Conservation (phyloP, 805 yeast genomes). For the Spathaspora arborariae region DNA sequence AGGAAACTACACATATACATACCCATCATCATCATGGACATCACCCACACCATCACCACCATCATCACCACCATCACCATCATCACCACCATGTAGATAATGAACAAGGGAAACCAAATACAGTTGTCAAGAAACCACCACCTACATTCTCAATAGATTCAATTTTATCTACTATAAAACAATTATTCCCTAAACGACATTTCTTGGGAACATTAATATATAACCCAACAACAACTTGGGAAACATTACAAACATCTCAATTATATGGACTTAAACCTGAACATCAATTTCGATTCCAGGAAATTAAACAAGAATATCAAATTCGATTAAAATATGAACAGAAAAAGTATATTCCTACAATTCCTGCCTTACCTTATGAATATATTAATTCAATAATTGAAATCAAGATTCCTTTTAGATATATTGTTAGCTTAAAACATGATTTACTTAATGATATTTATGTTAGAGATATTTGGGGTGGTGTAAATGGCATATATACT, state of each 20-base stretch:
- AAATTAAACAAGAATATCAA: slow-evolving; percentile 24
- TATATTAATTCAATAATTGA: slow-evolving; percentile 45
- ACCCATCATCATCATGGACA: slow-evolving; percentile 11
- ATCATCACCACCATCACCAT: slow-evolving; percentile 17
- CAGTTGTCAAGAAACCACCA: slow-evolving; percentile 2
- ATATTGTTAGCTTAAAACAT: slow-evolving; percentile 34
- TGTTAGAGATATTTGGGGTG: slow-evolving; percentile 73
- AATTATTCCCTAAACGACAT: slow-evolving; percentile 27
- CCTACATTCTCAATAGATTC: slow-evolving; percentile 14
- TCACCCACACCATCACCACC: slow-evolving; percentile 12
- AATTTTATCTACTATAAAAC: slow-evolving; percentile 18
- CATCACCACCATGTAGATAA: slow-evolving; percentile 4
- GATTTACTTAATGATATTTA: slow-evolving; percentile 35
- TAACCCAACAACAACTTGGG: slow-evolving; percentile 50
- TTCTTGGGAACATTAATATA: slow-evolving; percentile 57
- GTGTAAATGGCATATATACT: slow-evolving; percentile 73
- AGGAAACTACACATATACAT: slow-evolving; percentile 5
- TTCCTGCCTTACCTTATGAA: slow-evolving; percentile 35
- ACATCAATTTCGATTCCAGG: slow-evolving; percentile 25
- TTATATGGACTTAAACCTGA: slow-evolving; percentile 30
- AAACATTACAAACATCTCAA: slow-evolving; percentile 30
- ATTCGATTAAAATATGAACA: slow-evolving; percentile 17
- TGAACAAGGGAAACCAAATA: background rate
- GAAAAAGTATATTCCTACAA: slow-evolving; percentile 30
- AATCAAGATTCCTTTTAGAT: slow-evolving; percentile 50